These are phyloP conservation scores for Lenzites betulinus DNA, from an alignment of 768 basidiomycete genomes.

Conservation along the genomic window DNA sequence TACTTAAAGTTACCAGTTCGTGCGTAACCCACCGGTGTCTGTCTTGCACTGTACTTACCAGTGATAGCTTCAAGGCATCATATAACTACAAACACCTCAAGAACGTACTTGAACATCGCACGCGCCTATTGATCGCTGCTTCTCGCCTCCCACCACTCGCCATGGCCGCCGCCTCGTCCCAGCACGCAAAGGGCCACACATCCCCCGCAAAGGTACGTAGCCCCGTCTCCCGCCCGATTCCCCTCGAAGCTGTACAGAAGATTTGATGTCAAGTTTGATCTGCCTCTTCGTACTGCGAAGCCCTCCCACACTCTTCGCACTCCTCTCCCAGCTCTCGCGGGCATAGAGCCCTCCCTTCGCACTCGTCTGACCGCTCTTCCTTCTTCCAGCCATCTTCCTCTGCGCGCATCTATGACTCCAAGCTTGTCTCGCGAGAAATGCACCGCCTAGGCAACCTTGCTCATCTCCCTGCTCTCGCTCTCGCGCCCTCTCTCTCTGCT, in stretches of 20 bases:
- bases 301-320: not conserved
- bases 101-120: too few relatives aligned
- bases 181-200: conserved; percentile 26
- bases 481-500: conserved; percentile 56
- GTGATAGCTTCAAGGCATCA: too few relatives aligned
- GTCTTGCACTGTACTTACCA: too few relatives aligned
- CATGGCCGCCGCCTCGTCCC: conserved; percentile 25
- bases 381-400: conserved; percentile 10
- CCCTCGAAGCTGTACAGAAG: not conserved
- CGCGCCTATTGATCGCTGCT: too few relatives aligned
- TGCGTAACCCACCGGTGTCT: too few relatives aligned
- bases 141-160: too few relatives aligned
- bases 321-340: not conserved
- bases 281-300: not conserved
- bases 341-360: not conserved
- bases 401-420: conserved; percentile 74
- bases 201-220: conserved; percentile 35
- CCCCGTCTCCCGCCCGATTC: not conserved
- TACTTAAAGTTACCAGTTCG: too few relatives aligned
- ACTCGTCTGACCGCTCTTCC: not conserved
- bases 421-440: conserved; percentile 83
- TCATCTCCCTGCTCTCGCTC: conserved; percentile 52
- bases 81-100: too few relatives aligned
- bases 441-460: conserved; percentile 72
- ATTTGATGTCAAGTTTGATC: too few relatives aligned